Evolutionary conservation across 176 grass and related monocot species (phyloP), one percentile per base, ranked within the genome.

Genomic region (Thinopyrum elongatum): DNA sequence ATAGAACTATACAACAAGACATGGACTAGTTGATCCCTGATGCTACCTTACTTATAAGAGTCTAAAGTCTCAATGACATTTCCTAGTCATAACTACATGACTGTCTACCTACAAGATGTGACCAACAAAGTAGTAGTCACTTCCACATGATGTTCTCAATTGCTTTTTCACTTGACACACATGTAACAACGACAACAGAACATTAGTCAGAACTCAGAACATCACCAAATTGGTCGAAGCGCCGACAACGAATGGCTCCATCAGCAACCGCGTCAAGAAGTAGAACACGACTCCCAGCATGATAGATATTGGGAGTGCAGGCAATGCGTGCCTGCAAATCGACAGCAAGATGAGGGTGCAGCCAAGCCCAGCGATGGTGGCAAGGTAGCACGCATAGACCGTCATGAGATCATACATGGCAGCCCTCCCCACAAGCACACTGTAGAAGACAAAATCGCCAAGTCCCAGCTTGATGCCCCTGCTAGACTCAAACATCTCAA

Each of bases 371-470:
- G 97, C 89, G 84, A 99, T 94, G 80, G 96, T 99, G 41, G 94
- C 97, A 64, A 99, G 94, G 85, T 99, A 99, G 84, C 97, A 99
- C n/a, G 97, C 97, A 80, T 96, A 99, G 16, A 99, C 97, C 3
- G 94, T 99, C 94, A 96, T 99, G 77, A 99, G 80, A 88, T 96
- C 97, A 74, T 99, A 99, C 97, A 99, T 99, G 0, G 97, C 94
- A 51, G 97, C 97, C 73, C 94, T 95, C 84, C 97, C 97, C 39
- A 96, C 97, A 53, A 99, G 91, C 64, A 99, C 97, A 26, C 94
- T 99, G 61, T 96, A 99, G 90, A 96, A 99, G 67, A 99, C 87
- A 78, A 99, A 99, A 91, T 99, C 97, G 17, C 97, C 94, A 25
- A 96, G 86, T 62, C 97, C 97, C 79, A 96, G 64, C 77, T 93